Evolutionary conservation across 2,329 filamentous ascomycete genomes (phyloP).

Genomic region (Stagonosporopsis vannaccii): DNA sequence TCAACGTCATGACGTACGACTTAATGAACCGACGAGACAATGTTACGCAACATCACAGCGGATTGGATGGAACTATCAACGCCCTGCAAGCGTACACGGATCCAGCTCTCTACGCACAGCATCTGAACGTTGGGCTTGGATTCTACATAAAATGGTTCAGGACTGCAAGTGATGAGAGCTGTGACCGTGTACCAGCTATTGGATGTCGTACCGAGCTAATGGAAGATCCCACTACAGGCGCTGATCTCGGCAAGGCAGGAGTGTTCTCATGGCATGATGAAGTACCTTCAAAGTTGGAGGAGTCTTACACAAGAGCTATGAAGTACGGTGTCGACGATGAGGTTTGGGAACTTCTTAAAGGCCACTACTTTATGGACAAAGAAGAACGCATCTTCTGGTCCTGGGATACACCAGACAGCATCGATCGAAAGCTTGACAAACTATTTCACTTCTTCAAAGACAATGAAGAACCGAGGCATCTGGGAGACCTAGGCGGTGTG

Average conservation of each 20-base stretch:
- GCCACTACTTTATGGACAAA: slow-evolving; percentile 71
- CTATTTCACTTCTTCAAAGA: slow-evolving; percentile 53
- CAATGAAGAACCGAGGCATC: neutral
- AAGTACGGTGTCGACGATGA: slow-evolving; percentile 64
- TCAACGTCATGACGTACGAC: slow-evolving; percentile 78
- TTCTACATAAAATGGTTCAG: slow-evolving; percentile 75
- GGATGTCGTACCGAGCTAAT: slow-evolving; percentile 64
- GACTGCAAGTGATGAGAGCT: slow-evolving; percentile 41
- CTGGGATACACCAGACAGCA: slow-evolving; percentile 70
- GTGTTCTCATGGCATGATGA: slow-evolving; percentile 44
- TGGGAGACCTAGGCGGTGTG: slow-evolving; percentile 66
- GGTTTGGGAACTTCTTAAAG: slow-evolving; percentile 54
- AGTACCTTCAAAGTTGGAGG: slow-evolving; percentile 57
- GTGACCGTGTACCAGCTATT: neutral
- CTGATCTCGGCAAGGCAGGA: slow-evolving; percentile 65
- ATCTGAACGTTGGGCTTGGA: slow-evolving; percentile 71
- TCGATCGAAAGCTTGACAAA: slow-evolving; percentile 66
- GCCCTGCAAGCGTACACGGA: slow-evolving; percentile 66
- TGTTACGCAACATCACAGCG: slow-evolving; percentile 69
- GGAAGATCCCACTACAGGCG: slow-evolving; percentile 66
- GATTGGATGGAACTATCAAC: slow-evolving; percentile 62
- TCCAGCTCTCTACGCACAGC: slow-evolving; percentile 59
- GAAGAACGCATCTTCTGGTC: slow-evolving; percentile 72
- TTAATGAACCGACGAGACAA: slow-evolving; percentile 74
- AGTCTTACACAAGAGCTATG: slow-evolving; percentile 67